Evolutionary conservation across 2,329 filamentous ascomycete species (phyloP).

Genomic region (Cladosporium sp.): DNA sequence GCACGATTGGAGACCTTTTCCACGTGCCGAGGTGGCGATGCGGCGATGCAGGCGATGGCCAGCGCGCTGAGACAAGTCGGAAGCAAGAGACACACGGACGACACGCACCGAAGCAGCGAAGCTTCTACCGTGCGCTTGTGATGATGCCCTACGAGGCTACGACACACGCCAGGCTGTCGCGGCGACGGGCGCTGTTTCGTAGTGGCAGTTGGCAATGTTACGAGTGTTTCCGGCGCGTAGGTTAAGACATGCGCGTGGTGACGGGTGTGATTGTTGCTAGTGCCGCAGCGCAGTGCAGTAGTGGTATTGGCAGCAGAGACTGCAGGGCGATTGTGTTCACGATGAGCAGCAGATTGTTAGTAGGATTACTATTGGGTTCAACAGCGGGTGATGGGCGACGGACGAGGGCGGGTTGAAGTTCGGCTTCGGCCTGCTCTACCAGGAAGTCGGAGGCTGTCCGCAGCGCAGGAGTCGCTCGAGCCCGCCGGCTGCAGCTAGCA

Average conservation of each 20-base stretch:
- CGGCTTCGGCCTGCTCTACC: background rate
- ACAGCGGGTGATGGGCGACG: background rate
- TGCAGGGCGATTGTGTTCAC: background rate
- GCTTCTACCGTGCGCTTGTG: background rate
- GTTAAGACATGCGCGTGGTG: background rate
- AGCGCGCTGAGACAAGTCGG: background rate
- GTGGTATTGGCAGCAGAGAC: background rate
- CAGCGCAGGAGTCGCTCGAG: background rate
- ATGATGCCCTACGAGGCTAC: background rate
- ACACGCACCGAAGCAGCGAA: background rate
- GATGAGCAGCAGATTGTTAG: too few species aligned
- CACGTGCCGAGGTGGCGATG: background rate
- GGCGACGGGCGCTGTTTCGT: background rate
- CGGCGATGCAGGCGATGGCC: background rate
- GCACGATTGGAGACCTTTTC: background rate
- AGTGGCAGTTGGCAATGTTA: background rate
- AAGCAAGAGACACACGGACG: background rate
- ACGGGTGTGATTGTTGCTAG: background rate
- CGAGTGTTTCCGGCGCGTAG: background rate
- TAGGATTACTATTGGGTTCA: background rate
- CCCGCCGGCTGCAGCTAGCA: background rate
- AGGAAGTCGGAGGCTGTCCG: background rate
- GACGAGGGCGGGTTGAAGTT: conserved; percentile 2
- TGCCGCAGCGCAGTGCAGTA: background rate
- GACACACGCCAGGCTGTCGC: background rate